Conservation (phyloP, 108 stramenopile species). For the Nannochloropsis salina region DNA sequence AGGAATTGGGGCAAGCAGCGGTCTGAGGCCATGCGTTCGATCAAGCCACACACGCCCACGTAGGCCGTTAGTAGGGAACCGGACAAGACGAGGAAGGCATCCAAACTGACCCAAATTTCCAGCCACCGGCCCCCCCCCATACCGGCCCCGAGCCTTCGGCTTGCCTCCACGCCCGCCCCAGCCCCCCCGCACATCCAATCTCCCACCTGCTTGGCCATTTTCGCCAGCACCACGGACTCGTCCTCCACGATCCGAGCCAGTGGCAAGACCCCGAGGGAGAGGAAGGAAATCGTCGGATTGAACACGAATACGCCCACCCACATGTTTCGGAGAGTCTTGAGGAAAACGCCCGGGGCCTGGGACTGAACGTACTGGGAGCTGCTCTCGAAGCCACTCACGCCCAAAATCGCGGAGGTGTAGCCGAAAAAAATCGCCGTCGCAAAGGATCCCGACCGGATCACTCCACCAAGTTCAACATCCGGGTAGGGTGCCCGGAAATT, state of each 20-base stretch:
- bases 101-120: constrained; percentile 48
- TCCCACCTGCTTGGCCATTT: constrained; percentile 59
- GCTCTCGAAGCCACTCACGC: constrained; percentile 66
- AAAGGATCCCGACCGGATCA: constrained; percentile 39
- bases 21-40: constrained; percentile 63
- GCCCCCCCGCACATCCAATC: constrained; percentile 47
- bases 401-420: constrained; percentile 61
- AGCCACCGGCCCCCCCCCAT: constrained; percentile 32
- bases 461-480: constrained; percentile 20
- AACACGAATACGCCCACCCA: constrained; percentile 59
- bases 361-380: constrained; percentile 62
- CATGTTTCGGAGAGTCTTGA: constrained; percentile 62
- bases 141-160: constrained; percentile 23
- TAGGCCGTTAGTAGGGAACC: constrained; percentile 64
- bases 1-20: constrained; percentile 63
- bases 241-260: constrained; percentile 53
- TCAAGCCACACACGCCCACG: constrained; percentile 64
- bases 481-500: constrained; percentile 53
- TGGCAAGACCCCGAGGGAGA: constrained; percentile 58
- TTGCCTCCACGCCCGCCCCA: not conserved
- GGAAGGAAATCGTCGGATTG: constrained; percentile 60
- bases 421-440: constrained; percentile 64
- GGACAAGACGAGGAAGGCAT: constrained; percentile 64
- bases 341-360: constrained; percentile 60
- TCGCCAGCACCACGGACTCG: constrained; percentile 59